Base-by-base conservation (phyloP, 1,284 basidiomycete genomes). In the Cryptococcus sp. region DNA sequence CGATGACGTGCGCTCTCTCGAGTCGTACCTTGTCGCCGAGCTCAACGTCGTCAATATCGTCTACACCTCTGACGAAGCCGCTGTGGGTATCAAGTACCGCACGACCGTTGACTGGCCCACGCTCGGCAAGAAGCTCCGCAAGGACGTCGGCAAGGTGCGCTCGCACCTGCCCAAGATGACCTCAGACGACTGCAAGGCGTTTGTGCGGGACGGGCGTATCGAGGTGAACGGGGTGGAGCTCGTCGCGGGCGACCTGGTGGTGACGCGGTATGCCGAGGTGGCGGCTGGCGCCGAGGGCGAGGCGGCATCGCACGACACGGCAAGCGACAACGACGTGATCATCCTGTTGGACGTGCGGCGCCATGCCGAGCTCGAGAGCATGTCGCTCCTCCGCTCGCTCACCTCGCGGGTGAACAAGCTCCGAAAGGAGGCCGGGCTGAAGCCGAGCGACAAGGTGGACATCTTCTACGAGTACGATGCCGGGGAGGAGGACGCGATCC, bases 81-180 rank as follows among this genome's bases (percentile, higher is more conserved):
- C 83, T 47, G 91, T 91, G 42, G 93, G 94, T 37, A 89, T 98
- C 66, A 86, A 86, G 66, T 98, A 97, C 82, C 86, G 86, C 63
- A 93, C 89, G 4, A 85, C 87, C 24, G 96, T 96, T 15, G 96
- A 99, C 79, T 98, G 93, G 91, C 82, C 86, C n/a, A 87, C 90
- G 7, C 83, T 99, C 50, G 96, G 96, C 35, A 85, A 86, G 68
- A 98, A 98, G 79, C 82, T 99, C 50, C 87, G 94, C 64, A 97
- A 93, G 77, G 93, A 98, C 75, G 81, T 98, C 43, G 87, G 80
- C 38, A 89, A 89, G 50, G 94, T 99, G 67, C 91, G 92, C 80
- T 89, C 87, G 56, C 91, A 86, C 0, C 82, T 99, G 23, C 90
- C 92, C 16, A 80, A 80, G 24, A 83, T 97, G 39, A 77, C 88